Evolutionary conservation across 2,329 filamentous ascomycete genomes (phyloP), one percentile per base, ranked within the genome.

Genomic region (Cryphonectria naterciae): DNA sequence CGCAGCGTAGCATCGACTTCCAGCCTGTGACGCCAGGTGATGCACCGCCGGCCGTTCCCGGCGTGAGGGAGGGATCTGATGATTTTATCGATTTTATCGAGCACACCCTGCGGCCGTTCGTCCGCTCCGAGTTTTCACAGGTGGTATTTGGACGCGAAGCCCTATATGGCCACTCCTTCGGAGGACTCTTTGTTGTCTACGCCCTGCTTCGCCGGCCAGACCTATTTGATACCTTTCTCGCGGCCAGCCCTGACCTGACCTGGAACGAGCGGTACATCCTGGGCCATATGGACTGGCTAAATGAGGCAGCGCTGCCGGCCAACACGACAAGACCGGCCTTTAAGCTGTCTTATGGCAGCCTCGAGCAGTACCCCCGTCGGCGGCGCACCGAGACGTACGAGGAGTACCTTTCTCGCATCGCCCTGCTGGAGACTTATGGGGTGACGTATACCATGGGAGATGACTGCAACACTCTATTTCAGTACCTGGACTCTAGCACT

Each of bases 81-180:
- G 72, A 72, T 35, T 76, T 78, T 49, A 73, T 76, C 66, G 70
- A 73, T 13, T 77, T 77, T 41, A 72, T 78, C 37, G 72, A 74
- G 58, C 67, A 66, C 2, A 68, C 68, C 1, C 70, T 77, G 10
- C 74, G 74, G 25, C 77, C 77, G 0, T 76, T 76, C 65, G 73
- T 78, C 25, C 69, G 67, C 1, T 28, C 64, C 1, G 74, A 68
- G 4, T 77, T 77, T 19, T 75, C 76, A 15, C 61, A 70, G 6
- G 74, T 78, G 0, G 49, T 35, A 4, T 76, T 77, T n/a, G 70
- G 71, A 4, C 72, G 73, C 22, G 74, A 76, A 46, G 75, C 74
- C 2, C 39, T 77, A n/a, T 76, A 72, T 43, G 75, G 75, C 6
- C 76, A 77, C 69, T 78, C 75, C 2, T 76, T 74, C 22, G 77